Conservation (phyloP, 179 eudicot genomes). For the Spinacia oleracea region DNA sequence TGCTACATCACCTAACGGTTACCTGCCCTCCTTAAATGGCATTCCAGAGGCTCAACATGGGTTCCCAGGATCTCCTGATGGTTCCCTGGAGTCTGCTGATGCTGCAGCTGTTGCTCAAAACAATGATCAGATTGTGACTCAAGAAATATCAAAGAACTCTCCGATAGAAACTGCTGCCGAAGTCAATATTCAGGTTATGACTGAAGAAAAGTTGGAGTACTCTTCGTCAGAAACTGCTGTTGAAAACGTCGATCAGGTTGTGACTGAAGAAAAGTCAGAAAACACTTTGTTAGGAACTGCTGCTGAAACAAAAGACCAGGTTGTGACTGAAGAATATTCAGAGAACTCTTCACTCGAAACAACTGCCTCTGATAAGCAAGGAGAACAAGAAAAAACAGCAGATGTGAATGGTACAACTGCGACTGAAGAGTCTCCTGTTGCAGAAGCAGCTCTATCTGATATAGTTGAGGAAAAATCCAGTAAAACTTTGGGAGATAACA, state of each 20-base stretch:
- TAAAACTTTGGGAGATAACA: slow-evolving; percentile 85
- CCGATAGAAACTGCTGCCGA: slow-evolving; percentile 28
- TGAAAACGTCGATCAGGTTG: slow-evolving; percentile 28
- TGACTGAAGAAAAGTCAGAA: slow-evolving; percentile 30
- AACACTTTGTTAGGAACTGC: slow-evolving; percentile 24
- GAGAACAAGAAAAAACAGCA: slow-evolving; percentile 26
- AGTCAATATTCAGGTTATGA: slow-evolving; percentile 21
- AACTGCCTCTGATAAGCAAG: slow-evolving; percentile 22
- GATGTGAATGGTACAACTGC: slow-evolving; percentile 30
- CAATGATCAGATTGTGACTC: slow-evolving; percentile 21
- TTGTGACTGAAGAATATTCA: slow-evolving; percentile 29
- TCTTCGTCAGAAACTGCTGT: slow-evolving; percentile 25
- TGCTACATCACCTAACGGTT: slow-evolving; percentile 28
- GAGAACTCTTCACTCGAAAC: slow-evolving; percentile 26
- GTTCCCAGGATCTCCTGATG: slow-evolving; percentile 31
- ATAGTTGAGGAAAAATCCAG: slow-evolving; percentile 43
- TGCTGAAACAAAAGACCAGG: slow-evolving; percentile 28
- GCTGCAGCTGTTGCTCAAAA: slow-evolving; percentile 33
- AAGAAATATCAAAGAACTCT: slow-evolving; percentile 30
- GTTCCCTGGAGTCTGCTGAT: slow-evolving; percentile 37
- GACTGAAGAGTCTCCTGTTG: slow-evolving; percentile 34
- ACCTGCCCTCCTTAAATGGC: slow-evolving; percentile 16
- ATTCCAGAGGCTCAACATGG: slow-evolving; percentile 34
- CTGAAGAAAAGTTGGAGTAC: slow-evolving; percentile 28
- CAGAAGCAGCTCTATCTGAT: slow-evolving; percentile 25